Base-by-base conservation (phyloP, 148 eudicot genomes). In the Diospyros lotus region DNA sequence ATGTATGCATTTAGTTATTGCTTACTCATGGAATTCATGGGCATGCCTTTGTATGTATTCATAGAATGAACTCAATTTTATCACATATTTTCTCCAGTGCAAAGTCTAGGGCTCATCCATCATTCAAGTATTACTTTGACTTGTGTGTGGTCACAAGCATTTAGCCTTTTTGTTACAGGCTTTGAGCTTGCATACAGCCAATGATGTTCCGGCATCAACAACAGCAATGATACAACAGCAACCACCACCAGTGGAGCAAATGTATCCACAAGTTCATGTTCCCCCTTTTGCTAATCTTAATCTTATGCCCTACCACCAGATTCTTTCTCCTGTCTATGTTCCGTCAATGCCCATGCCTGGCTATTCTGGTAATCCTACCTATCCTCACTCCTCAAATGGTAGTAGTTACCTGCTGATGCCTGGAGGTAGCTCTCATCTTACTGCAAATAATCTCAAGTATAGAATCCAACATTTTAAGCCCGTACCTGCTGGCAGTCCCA, bases 391-490 rank as follows among this genome's bases (percentile, higher is more conserved):
- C 28, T 86, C 98, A 10, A 95, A 85, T 61, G 98, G 92, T 39
- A 92, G 83, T 84, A 89, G 96, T 75, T 95, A 89, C 67, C 71
- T 95, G 76, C 63, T 92, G 80, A 89, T 95, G 96, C 92, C 97
- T 4, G 96, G 97, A 43, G 90, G 88, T 62, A 80, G 87, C 78
- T 85, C 98, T 64, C 98, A 94, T 76, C 79, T 89, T 44, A 68
- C 86, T 58, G 84, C 89, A 40, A 87, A 84, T 38, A 82, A 80
- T 74, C 72, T 92, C 46, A 95, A 92, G 83, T 92, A 90, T 75
- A 92, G 93, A 45, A 83, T 90, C 69, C 98, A 92, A 79, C 98
- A 85, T 72, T 90, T 87, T 79, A 94, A 94, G 78, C 89, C 95
- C 68, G 85, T 92, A 54, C 96, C 95, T 9, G 74, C 83, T 39